Evolutionary conservation across 805 yeast species (phyloP).

Genomic region (Metschnikowia arizonensis): DNA sequence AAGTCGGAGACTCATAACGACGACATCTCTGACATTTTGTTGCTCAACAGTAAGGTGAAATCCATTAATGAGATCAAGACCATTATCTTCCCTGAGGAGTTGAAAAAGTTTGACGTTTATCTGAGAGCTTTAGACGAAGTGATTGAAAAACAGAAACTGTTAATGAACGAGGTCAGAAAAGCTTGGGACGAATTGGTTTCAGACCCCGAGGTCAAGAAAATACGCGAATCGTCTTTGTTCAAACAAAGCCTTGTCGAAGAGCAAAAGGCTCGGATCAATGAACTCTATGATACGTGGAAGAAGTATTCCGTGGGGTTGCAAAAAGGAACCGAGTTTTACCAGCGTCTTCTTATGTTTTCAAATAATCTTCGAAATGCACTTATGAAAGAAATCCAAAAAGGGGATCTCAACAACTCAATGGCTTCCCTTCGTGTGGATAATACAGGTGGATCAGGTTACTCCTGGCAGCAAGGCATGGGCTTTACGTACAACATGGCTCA

Average conservation of each 20-base stretch:
- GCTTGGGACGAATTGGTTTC: constrained; percentile 29
- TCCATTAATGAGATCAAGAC: constrained; percentile 54
- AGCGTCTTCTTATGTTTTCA: constrained; percentile 40
- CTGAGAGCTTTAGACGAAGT: constrained; percentile 64
- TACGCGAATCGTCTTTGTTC: constrained; percentile 41
- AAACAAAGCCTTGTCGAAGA: constrained; percentile 30
- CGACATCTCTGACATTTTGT: constrained; percentile 74
- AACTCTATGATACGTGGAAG: constrained; percentile 54
- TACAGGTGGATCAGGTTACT: neutral
- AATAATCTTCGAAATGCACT: constrained; percentile 21
- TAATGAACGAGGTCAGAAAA: constrained; percentile 32
- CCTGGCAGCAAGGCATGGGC: neutral
- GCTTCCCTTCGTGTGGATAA: constrained; percentile 8
- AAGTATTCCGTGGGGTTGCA: constrained; percentile 54
- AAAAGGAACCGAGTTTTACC: constrained; percentile 64
- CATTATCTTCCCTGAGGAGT: constrained; percentile 59
- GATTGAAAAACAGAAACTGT: constrained; percentile 56
- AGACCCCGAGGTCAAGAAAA: constrained; percentile 34
- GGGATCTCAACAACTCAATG: constrained; percentile 10
- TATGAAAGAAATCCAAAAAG: constrained; percentile 18
- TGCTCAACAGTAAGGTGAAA: constrained; percentile 56
- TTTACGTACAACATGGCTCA: neutral
- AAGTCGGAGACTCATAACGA: constrained; percentile 71
- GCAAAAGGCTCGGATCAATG: constrained; percentile 35
- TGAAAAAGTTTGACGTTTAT: constrained; percentile 70